These are phyloP conservation scores for Hypoxylon cercidicola DNA, from an alignment of 495 filamentous ascomycete species.

Conservation along the genomic window DNA sequence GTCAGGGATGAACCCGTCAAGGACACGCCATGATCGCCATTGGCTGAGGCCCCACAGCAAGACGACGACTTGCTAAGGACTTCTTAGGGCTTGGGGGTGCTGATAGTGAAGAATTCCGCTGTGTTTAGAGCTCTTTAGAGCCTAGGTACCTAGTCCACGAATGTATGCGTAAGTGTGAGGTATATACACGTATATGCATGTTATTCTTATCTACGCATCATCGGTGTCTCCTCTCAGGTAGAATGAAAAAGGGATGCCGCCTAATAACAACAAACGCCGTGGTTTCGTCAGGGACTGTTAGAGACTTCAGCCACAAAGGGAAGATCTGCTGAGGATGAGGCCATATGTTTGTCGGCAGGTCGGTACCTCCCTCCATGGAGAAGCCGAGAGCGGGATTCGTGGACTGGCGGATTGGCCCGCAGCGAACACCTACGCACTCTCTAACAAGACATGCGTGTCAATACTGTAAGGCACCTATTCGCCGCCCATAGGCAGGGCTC, in stretches of 20 bases:
- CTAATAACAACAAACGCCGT: constrained; percentile 29
- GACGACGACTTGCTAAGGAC: constrained; percentile 7
- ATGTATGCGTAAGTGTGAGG: not conserved
- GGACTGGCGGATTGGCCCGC: constrained; percentile 17
- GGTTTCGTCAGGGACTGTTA: constrained; percentile 29
- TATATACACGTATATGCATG: too few species aligned
- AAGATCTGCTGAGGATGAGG: constrained; percentile 32
- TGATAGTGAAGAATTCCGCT: constrained; percentile 18
- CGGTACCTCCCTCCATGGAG: constrained; percentile 21
- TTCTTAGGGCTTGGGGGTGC: constrained; percentile 17
- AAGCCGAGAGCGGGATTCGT: constrained; percentile 27
- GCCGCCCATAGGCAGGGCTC: constrained; percentile 6
- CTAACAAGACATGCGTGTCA: constrained; percentile 26
- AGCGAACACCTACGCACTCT: constrained; percentile 12
- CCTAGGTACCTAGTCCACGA: not conserved
- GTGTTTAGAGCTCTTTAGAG: constrained; percentile 13
- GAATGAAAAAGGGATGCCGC: constrained; percentile 14
- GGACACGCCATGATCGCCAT: constrained; percentile 34
- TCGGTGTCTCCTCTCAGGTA: constrained; percentile 6
- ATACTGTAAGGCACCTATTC: constrained; percentile 27
- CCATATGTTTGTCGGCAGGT: constrained; percentile 19
- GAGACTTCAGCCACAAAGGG: constrained; percentile 29
- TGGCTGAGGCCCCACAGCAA: constrained; percentile 18
- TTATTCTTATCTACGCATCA: not conserved
- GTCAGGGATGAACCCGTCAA: constrained; percentile 31